A percentile compares a stretch with the other conserved stretches of the same genome.
phyloP scores from a whole-genome alignment of 2,329 filamentous ascomycete genomes.

The Aureobasidium melanogenum region DNA sequence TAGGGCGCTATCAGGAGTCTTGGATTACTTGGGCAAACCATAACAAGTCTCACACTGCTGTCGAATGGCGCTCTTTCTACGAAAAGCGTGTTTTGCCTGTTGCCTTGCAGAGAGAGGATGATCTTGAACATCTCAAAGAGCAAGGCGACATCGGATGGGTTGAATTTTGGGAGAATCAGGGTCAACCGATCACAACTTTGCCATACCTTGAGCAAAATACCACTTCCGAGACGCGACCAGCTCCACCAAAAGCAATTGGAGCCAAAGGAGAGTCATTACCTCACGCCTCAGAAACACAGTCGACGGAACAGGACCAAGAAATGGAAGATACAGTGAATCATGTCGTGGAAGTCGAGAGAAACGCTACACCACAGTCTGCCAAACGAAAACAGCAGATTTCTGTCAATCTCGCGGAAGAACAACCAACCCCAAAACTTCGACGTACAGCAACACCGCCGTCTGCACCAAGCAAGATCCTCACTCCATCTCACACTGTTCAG shows the following conservation, averaged over 20 bases:
- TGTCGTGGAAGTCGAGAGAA: background rate
- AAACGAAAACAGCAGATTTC: background rate
- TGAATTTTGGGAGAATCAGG: conserved; percentile 6
- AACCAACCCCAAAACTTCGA: background rate
- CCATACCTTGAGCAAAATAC: background rate
- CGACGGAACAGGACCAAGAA: background rate
- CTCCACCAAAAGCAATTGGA: background rate
- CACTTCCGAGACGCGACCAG: background rate
- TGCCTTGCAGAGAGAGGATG: conserved; percentile 7
- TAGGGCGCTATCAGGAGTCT: conserved; percentile 15
- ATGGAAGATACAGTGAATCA: background rate
- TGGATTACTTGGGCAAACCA: conserved; percentile 20
- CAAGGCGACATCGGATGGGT: background rate
- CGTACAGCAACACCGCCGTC: background rate
- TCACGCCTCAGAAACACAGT: background rate
- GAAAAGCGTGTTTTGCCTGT: conserved; percentile 19
- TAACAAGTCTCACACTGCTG: conserved; percentile 16
- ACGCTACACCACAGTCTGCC: background rate
- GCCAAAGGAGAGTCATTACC: background rate
- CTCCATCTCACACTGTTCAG: too few relatives aligned
- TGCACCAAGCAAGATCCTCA: background rate
- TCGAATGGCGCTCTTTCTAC: conserved; percentile 22
- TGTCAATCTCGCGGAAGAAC: background rate
- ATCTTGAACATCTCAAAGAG: background rate
- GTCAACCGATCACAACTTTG: background rate